Evolutionary conservation across 257 asterid genomes (phyloP), one percentile per base, ranked within the genome.

Genomic region (Haberlea rhodopensis): DNA sequence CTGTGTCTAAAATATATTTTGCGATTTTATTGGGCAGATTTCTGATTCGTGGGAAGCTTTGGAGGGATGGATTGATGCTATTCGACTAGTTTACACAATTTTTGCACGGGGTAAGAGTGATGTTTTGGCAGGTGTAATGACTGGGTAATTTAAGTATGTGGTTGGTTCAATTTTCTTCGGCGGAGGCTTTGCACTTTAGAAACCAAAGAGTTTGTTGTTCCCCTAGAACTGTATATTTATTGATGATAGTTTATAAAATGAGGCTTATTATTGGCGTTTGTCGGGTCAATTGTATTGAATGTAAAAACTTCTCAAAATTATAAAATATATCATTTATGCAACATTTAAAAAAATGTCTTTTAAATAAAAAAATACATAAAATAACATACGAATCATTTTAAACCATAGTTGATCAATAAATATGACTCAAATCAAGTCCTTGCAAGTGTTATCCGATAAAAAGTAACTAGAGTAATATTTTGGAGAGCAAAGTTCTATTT

Each of bases 21-120:
- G n/a, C 15, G 18, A 21, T 16, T 54, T 23, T n/a, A 1, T 45
- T 60, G 29, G 10, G 59, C 86, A 94, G 99, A 84, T 90, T 69
- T 96, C 96, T 27, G 99, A 94, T 75, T 87, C 99, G n/a, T 90
- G 99, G 99, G 97, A 94, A 71, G 76, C 86, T 62, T 75, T 94
- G 81, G 99, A 94, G 16, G 94, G 95, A 68, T 94, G 99, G 99
- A 89, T 94, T 53, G 99, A 94, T 78, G 97, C 99, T 5, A 86
- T 94, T 67, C 87, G 97, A 48, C 72, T 94, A 77, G 96, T 88
- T 71, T 94, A 87, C 84, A 90, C 99, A 61, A 94, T 94, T 60
- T 88, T 63, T 75, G 96, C 97, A 8, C 83, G 97, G 75, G 88
- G 90, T 31, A 94, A 90, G 89, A 87, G 86, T 73, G 97, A 94